These are phyloP conservation scores for Spirogloea muscicola DNA, from an alignment of 139 green algal species.

Conservation along the genomic window DNA sequence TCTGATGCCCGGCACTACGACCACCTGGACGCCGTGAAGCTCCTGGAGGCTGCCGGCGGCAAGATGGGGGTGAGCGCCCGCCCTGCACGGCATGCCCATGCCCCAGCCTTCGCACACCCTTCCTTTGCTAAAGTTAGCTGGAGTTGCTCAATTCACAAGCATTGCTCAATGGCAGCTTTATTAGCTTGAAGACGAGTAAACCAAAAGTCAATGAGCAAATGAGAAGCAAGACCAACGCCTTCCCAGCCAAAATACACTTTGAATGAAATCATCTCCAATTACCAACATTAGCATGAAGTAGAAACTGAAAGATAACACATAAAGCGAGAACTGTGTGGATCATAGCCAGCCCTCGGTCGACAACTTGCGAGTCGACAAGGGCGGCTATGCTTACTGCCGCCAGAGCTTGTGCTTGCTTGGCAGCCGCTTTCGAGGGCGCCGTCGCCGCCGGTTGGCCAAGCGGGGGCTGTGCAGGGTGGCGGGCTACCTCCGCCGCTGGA, in stretches of 20 bases:
- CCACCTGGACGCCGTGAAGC: neutral
- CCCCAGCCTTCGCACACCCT: neutral
- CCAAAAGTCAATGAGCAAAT: neutral
- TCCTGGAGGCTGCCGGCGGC: neutral
- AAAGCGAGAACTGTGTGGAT: neutral
- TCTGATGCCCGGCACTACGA: slow-evolving; percentile 9
- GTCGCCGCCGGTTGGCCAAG: too few relatives aligned
- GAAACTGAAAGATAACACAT: neutral
- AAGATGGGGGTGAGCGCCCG: neutral
- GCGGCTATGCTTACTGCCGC: neutral
- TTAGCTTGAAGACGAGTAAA: neutral
- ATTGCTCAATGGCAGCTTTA: neutral
- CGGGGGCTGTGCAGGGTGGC: too few relatives aligned
- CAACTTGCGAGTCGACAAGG: neutral
- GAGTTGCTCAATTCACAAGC: neutral
- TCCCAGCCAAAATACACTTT: too few relatives aligned
- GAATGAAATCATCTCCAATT: too few relatives aligned
- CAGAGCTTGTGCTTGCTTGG: slow-evolving; percentile 4
- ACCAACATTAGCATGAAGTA: too few relatives aligned
- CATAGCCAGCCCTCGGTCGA: neutral
- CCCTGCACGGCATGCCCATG: too few relatives aligned
- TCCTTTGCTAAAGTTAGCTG: neutral
- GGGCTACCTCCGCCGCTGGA: neutral
- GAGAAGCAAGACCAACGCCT: neutral
- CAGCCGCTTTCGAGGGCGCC: too few relatives aligned